Conservation (phyloP, 2,329 filamentous ascomycete genomes). For the Thelonectria rubi region DNA sequence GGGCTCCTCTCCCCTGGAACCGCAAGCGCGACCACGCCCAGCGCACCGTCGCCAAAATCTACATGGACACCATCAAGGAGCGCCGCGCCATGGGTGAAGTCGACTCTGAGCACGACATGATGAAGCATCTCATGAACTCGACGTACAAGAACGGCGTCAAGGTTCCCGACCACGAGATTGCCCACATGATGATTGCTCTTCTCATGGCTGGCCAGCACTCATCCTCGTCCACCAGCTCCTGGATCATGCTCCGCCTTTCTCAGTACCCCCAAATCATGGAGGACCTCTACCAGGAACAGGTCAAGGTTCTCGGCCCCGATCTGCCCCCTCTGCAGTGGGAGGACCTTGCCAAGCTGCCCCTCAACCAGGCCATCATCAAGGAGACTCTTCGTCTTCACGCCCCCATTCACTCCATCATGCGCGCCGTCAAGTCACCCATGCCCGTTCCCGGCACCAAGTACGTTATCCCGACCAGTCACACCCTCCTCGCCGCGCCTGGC, state of each 20-base stretch:
- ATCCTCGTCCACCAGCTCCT: slow-evolving; percentile 83
- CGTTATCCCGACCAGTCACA: slow-evolving; percentile 81
- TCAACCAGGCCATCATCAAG: slow-evolving; percentile 87
- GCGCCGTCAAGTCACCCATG: slow-evolving; percentile 90
- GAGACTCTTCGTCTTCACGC: slow-evolving; percentile 92
- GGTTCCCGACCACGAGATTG: slow-evolving; percentile 85
- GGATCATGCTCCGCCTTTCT: slow-evolving; percentile 85
- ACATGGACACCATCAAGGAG: slow-evolving; percentile 82
- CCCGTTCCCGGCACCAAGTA: slow-evolving; percentile 83
- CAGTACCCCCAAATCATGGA: slow-evolving; percentile 80
- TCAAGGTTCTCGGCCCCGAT: slow-evolving; percentile 75
- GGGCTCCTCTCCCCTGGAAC: slow-evolving; percentile 90
- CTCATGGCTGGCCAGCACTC: slow-evolving; percentile 94
- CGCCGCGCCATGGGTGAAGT: slow-evolving; percentile 64
- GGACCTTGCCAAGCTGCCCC: slow-evolving; percentile 77
- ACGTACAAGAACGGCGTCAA: slow-evolving; percentile 83
- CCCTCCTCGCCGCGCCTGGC: slow-evolving; percentile 84
- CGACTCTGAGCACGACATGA: slow-evolving; percentile 75
- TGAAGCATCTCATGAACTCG: slow-evolving; percentile 88
- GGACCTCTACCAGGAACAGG: slow-evolving; percentile 85
- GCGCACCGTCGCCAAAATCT: slow-evolving; percentile 81
- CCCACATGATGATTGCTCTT: slow-evolving; percentile 93
- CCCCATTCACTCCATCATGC: slow-evolving; percentile 94
- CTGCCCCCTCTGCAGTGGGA: slow-evolving; percentile 81
- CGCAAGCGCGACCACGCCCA: slow-evolving; percentile 82